Conservation (phyloP, 2,329 filamentous ascomycete species). For the Aspergillus tamarii region DNA sequence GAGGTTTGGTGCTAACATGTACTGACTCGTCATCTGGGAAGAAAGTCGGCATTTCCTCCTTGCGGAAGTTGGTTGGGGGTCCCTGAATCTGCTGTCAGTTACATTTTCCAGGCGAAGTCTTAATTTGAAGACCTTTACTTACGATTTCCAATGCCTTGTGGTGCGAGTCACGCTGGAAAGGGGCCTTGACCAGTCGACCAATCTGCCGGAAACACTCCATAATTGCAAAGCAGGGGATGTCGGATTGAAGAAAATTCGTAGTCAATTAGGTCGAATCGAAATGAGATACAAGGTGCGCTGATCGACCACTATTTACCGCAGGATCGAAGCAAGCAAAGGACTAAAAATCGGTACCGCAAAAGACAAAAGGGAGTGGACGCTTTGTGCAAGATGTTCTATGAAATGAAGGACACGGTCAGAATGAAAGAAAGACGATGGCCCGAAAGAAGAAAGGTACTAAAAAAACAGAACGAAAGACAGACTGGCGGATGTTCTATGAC, state of each 20-base stretch:
- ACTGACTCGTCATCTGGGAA: constrained; percentile 45
- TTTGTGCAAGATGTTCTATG: constrained; percentile 10
- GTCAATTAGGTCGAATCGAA: constrained; percentile 5
- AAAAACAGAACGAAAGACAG: constrained; percentile 25
- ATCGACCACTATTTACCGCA: constrained; percentile 19
- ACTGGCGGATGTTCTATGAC: constrained; percentile 30
- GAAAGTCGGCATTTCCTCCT: constrained; percentile 44
- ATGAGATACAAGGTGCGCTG: background rate
- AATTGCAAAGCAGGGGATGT: background rate
- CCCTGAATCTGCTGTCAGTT: constrained; percentile 35
- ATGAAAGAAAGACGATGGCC: constrained; percentile 21
- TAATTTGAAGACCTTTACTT: constrained; percentile 14
- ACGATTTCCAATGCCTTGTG: constrained; percentile 40
- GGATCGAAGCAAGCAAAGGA: constrained; percentile 14
- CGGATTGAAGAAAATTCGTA: constrained; percentile 3
- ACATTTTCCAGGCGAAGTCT: background rate
- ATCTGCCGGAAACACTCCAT: constrained; percentile 45
- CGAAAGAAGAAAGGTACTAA: constrained; percentile 23
- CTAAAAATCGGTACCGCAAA: background rate
- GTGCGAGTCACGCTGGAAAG: constrained; percentile 34
- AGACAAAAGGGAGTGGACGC: constrained; percentile 13
- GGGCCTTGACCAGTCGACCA: constrained; percentile 36
- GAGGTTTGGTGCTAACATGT: constrained; percentile 17
- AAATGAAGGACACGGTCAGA: constrained; percentile 19
- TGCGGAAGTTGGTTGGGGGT: constrained; percentile 47